These are phyloP conservation scores for Phyllosticta citribraziliensis DNA, from an alignment of 2,329 filamentous ascomycete genomes.

Conservation along the genomic window DNA sequence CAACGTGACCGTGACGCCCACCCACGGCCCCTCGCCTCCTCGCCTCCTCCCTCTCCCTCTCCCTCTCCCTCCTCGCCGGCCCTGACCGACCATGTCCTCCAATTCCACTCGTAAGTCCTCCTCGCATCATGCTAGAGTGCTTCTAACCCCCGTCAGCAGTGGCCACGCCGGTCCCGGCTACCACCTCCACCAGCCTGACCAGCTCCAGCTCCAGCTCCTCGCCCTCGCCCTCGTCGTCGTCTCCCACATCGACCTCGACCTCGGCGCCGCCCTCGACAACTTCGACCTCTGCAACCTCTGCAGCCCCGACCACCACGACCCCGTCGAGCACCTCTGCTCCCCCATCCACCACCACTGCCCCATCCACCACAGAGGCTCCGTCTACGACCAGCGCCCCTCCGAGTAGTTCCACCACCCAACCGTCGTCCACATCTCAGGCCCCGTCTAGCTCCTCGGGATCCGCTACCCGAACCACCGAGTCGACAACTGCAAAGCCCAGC, in stretches of 20 bases:
- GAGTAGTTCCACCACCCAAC: not conserved
- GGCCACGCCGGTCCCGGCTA: not conserved
- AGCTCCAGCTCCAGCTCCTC: not conserved
- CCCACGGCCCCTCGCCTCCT: not conserved
- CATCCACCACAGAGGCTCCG: not conserved
- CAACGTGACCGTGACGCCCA: not conserved
- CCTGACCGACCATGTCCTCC: not conserved
- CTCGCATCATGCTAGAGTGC: not conserved
- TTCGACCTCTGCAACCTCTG: slow-evolving; percentile 2
- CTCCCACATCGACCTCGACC: slow-evolving; percentile 2
- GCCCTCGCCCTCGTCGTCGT: not conserved
- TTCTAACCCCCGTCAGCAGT: not conserved
- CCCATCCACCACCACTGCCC: not conserved
- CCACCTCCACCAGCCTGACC: not conserved
- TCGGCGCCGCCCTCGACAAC: not conserved
- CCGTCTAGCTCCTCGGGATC: not conserved
- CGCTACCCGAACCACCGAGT: not conserved
- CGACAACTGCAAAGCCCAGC: not conserved
- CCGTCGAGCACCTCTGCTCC: not conserved
- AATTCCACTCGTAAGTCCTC: slow-evolving; percentile 6
- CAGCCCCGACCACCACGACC: not conserved
- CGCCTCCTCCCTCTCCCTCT: not conserved
- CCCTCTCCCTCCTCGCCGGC: not conserved
- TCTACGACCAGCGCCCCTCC: not conserved
- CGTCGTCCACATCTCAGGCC: not conserved